Base-by-base conservation (phyloP, 2,329 filamentous ascomycete genomes). In the Neonectria ditissima region DNA sequence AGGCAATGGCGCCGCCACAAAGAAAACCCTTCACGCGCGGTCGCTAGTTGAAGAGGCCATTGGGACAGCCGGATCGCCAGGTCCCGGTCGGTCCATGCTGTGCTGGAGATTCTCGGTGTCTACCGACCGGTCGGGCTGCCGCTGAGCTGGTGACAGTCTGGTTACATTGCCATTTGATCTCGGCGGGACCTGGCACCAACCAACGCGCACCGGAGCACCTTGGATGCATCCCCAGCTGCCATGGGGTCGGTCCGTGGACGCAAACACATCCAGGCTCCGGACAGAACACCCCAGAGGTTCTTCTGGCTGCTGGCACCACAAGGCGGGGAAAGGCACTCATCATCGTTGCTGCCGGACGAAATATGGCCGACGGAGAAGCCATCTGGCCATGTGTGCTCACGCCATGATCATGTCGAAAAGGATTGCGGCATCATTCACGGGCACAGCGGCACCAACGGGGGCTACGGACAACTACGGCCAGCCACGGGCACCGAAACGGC, bases 381-480 rank as follows among this genome's bases (percentile, higher is more conserved):
- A 62, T 63, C 66, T 69, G 60, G 44, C 56, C 66, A 69, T 63
- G 39, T 53, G 20, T 30, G 45, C 69, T 71, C 70, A 70, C 62
- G 67, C 66, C 67, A 72, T 70, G 28, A 70, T 73, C 62, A 62
- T 70, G 56, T 39, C 62, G 58, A 63, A 37, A 57, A 61, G 53
- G 44, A 44, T 14, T 20, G 59, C 66, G 67, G 69, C 63, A 69
- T 65, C 67, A 61, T 52, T 59, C 59, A 57, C 59, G 69, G 61
- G 41, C 56, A 63, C 51, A 59, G 26, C 45, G n/a, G 32, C 54
- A 57, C 52, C 58, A 56, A 48, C 43, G 41, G 43, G 34, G 43
- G 55, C 32, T 37, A 18, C 41, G n/a, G 26, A 14, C 26, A 48
- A 14, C 34, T 37, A 59, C n/a, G 11, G 30, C 20, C 56, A 51